Evolutionary conservation across 441 rosid species (phyloP), one percentile per base, ranked within the genome.

Genomic region (Eruca vesicaria): DNA sequence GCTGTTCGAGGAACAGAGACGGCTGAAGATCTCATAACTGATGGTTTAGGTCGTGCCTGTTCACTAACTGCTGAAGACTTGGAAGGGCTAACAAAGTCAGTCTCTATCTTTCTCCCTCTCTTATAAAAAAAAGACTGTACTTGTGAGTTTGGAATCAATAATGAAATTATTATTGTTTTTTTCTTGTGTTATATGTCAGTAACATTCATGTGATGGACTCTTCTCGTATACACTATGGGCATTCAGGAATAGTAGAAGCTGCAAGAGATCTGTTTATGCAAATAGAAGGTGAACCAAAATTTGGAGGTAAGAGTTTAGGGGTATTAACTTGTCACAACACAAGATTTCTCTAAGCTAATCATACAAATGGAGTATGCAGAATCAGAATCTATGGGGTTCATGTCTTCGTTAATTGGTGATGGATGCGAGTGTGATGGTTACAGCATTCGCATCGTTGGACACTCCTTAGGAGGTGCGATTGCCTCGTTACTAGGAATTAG

Each of bases 1-100:
- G 85, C 97, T 73, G 86, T 94, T 55, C 89, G 97, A 72, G 98
- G 99, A 83, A 94, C 98, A 53, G 98, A 94, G 87, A 89, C 96
- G 19, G 90, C 94, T 28, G 99, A 94, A 84, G 99, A 94, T 79
- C 97, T 94, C 80, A 90, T 94, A 76, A 94, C 90, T 18, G 99
- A 94, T 78, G 97, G 97, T 62, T 86, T 92, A 77, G 94, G 97
- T 57, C 85, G 78, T 80, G 98, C 89, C 9, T 83, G 91, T 75
- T 74, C 83, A 32, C 89, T 94, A 63, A 82, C 89, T 48, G 52
- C 50, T 36, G 86, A 85, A 78, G 98, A 94, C 80, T 78, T 94
- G 81, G 93, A 84, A 72, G 93, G 99, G 14, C 72, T 94, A 75
- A 79, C 84, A 75, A 89, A 86, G 98, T 78, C 81, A 71, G 90